A percentile compares a stretch with the other conserved stretches of the same genome.
phyloP scores from a whole-genome alignment of 495 filamentous ascomycete species.

The Tuber calosporum region DNA sequence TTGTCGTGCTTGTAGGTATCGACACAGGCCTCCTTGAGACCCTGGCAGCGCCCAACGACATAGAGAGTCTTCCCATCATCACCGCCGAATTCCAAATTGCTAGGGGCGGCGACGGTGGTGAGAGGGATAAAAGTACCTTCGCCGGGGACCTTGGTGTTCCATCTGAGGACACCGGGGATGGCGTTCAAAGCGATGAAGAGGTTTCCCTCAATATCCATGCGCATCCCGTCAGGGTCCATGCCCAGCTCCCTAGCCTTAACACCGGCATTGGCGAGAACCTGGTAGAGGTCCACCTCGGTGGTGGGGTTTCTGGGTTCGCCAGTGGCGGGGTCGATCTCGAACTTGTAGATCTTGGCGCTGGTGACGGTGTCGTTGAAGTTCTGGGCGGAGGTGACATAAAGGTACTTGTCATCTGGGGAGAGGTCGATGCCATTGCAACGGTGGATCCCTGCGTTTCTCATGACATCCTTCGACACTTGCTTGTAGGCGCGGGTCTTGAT shows the following conservation, averaged over 20 bases:
- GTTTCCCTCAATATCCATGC: conserved; percentile 21
- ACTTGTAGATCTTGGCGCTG: conserved; percentile 10
- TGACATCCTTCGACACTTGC: conserved; percentile 14
- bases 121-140: conserved; percentile 7
- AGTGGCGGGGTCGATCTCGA: conserved; percentile 18
- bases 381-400: conserved; percentile 27
- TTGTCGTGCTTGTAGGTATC: conserved; percentile 18
- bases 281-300: conserved; percentile 17
- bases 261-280: neutral
- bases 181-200: conserved; percentile 29
- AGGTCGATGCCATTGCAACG: conserved; percentile 29
- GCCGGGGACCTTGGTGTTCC: conserved; percentile 10
- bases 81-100: conserved; percentile 32
- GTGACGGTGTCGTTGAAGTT: conserved; percentile 11
- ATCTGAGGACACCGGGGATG: conserved; percentile 18
- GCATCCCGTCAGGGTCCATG: conserved; percentile 31
- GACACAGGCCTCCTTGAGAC: conserved; percentile 12
- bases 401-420: conserved; percentile 17
- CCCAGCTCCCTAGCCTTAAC: conserved; percentile 6
- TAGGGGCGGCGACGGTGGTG: conserved; percentile 17
- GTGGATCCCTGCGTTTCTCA: conserved; percentile 10
- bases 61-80: conserved; percentile 27
- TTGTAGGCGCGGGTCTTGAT: neutral
- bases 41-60: conserved; percentile 24
- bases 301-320: conserved; percentile 13